Evolutionary conservation across 2,329 filamentous ascomycete genomes (phyloP).

Genomic region (Aureobasidium sp.): DNA sequence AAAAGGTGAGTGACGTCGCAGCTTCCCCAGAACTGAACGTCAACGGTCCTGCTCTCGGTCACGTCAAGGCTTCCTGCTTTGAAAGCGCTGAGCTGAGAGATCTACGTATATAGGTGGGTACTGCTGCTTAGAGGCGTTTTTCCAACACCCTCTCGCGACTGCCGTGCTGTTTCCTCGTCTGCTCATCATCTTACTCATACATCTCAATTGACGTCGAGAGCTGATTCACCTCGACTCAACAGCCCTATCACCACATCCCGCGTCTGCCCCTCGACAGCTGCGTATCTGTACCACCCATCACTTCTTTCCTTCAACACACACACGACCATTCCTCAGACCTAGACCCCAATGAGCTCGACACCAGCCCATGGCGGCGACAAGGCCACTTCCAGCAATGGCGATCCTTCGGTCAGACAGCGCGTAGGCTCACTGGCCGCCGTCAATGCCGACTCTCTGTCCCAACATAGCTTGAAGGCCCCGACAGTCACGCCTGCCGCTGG

Average conservation of each 20-base stretch:
- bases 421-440: slow-evolving; percentile 3
- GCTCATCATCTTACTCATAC: background rate
- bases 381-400: background rate
- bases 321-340: background rate
- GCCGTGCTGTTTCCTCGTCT: background rate
- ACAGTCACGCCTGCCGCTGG: background rate
- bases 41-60: background rate
- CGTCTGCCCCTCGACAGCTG: slow-evolving; percentile 11
- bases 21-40: background rate
- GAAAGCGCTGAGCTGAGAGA: slow-evolving; percentile 6
- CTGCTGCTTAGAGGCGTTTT: background rate
- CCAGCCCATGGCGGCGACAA: slow-evolving; percentile 1
- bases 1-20: background rate
- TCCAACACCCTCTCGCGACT: background rate
- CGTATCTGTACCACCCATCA: background rate
- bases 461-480: background rate
- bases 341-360: background rate
- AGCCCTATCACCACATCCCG: slow-evolving; percentile 6
- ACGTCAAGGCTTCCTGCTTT: slow-evolving; percentile 6
- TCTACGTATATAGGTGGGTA: slow-evolving; percentile 7
- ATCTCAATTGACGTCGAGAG: background rate
- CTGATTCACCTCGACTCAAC: background rate
- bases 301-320: background rate
- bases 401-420: background rate
- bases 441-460: slow-evolving; percentile 1